A percentile compares a stretch with the other conserved stretches of the same genome.
Evolutionary conservation across 495 filamentous ascomycete species (phyloP).

Genomic region (Hypoxylon trugodes): DNA sequence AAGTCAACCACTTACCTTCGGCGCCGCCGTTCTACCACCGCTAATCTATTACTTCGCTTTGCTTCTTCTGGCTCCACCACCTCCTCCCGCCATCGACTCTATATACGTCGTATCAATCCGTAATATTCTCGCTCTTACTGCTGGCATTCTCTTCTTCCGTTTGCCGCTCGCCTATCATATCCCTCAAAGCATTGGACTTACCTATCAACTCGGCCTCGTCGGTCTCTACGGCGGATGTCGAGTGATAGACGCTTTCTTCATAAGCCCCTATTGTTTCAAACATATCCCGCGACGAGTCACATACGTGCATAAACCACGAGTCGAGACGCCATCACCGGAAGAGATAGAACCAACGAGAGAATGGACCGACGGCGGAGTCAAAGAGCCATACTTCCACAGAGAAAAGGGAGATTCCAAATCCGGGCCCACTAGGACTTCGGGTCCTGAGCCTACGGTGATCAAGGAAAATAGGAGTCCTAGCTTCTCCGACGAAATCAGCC

Average conservation of each 20-base stretch:
- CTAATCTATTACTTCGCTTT: constrained; percentile 27
- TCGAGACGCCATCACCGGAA: not conserved
- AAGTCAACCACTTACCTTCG: constrained; percentile 23
- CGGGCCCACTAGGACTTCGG: not conserved
- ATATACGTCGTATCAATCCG: constrained; percentile 12
- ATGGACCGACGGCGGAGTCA: constrained; percentile 26
- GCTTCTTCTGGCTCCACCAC: constrained; percentile 29
- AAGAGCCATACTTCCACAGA: constrained; percentile 3
- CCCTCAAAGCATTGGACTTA: constrained; percentile 34
- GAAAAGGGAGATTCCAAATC: not conserved
- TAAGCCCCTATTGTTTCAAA: constrained; percentile 29
- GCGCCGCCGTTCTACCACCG: constrained; percentile 23
- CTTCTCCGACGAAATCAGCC: constrained; percentile 1
- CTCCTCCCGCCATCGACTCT: constrained; percentile 19
- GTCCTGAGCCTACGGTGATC: not conserved
- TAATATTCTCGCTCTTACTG: constrained; percentile 26
- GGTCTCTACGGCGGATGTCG: constrained; percentile 32
- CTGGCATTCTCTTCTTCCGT: constrained; percentile 29
- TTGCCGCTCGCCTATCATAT: constrained; percentile 30
- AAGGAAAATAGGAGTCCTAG: constrained; percentile 2
- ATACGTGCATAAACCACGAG: constrained; percentile 24
- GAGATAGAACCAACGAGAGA: not conserved
- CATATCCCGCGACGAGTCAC: constrained; percentile 29
- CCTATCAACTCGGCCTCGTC: constrained; percentile 33
- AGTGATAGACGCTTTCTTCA: constrained; percentile 33